These are phyloP conservation scores for Penicillium ucsense DNA, from an alignment of 495 filamentous ascomycete genomes.

Conservation along the genomic window DNA sequence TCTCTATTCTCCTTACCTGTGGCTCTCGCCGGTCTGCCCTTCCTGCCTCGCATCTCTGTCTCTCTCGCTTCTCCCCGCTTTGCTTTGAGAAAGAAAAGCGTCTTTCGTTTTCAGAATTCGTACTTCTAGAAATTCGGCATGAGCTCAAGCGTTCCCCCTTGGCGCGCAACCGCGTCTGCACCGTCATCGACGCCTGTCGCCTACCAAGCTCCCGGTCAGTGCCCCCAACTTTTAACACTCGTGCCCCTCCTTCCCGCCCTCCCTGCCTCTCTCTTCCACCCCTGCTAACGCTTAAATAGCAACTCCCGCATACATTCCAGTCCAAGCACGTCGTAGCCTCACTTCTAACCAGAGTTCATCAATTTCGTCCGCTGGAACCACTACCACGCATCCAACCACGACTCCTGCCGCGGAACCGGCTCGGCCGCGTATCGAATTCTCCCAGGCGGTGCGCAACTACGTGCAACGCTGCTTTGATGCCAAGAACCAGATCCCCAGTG, in stretches of 20 bases:
- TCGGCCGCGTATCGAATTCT: constrained; percentile 54
- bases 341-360: constrained; percentile 14
- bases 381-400: constrained; percentile 7
- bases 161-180: constrained; percentile 30
- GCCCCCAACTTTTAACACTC: not conserved
- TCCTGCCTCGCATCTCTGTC: constrained; percentile 6
- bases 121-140: constrained; percentile 17
- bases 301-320: constrained; percentile 40
- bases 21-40: constrained; percentile 1
- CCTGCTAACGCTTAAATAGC: constrained; percentile 13
- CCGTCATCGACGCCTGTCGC: constrained; percentile 17
- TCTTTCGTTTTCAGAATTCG: not conserved
- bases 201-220: constrained; percentile 27
- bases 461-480: constrained; percentile 76
- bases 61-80: not conserved
- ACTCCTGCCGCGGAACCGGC: constrained; percentile 12
- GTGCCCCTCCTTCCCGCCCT: not conserved
- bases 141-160: constrained; percentile 35
- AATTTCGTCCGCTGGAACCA: constrained; percentile 18
- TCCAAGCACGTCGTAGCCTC: constrained; percentile 42
- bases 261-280: not conserved
- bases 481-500: constrained; percentile 54
- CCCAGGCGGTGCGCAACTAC: constrained; percentile 65
- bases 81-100: no score
- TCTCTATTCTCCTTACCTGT: constrained; percentile 6